Percentiles rank a stretch among this genome's conserved stretches.
phyloP scores from a whole-genome alignment of 176 grass and related monocot species.

The Zea luxurians region DNA sequence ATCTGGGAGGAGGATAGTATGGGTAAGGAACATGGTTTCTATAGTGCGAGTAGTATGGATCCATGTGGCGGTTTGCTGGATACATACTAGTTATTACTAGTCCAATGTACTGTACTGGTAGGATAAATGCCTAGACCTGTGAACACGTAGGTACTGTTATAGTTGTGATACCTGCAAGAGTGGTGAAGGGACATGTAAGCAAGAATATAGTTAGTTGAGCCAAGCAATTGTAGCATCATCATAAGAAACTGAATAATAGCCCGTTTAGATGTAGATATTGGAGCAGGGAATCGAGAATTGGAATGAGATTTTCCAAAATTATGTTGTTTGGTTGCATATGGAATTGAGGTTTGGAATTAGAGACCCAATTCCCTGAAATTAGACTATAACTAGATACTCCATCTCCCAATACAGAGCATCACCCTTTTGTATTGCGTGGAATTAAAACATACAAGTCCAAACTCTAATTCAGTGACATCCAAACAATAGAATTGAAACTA shows the following conservation, averaged over 20 bases:
- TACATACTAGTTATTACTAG: constrained; percentile 41
- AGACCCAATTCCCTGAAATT: too few species aligned
- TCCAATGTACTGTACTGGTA: neutral
- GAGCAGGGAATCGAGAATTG: too few species aligned
- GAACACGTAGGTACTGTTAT: neutral
- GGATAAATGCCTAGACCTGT: constrained; percentile 19
- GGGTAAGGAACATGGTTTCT: constrained; percentile 43
- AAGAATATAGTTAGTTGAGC: neutral
- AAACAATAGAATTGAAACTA: too few species aligned
- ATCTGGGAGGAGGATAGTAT: constrained; percentile 44
- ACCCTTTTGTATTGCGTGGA: too few species aligned
- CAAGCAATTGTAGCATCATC: neutral
- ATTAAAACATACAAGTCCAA: too few species aligned
- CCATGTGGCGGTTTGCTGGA: constrained; percentile 57
- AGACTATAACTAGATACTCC: too few species aligned
- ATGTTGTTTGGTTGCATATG: too few species aligned
- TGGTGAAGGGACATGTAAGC: neutral
- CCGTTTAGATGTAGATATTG: too few species aligned
- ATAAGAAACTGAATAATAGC: neutral
- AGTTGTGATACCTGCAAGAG: constrained; percentile 36
- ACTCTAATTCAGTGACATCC: too few species aligned
- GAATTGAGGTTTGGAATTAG: too few species aligned
- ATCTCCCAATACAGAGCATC: too few species aligned
- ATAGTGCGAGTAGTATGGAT: constrained; percentile 62
- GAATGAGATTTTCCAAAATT: too few species aligned